These are phyloP conservation scores for Suhomyces yuchorum DNA, from an alignment of 1,139 yeast species.

Conservation along the genomic window DNA sequence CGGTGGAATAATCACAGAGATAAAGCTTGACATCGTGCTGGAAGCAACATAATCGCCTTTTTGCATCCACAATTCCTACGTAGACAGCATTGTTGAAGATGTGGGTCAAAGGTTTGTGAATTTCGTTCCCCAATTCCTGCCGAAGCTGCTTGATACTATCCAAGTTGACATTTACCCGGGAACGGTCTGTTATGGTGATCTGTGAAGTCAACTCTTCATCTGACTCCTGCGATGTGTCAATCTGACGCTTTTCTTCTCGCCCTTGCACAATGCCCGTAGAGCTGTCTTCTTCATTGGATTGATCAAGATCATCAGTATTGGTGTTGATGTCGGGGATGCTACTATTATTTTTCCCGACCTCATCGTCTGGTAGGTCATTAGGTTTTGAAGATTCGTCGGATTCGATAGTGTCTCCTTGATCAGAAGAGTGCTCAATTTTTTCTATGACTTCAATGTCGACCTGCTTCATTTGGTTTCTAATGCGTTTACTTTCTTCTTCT, in stretches of 20 bases:
- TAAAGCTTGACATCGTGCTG: conserved; percentile 80
- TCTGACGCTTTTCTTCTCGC: not conserved
- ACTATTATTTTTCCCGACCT: too few relatives aligned
- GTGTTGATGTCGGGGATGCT: too few relatives aligned
- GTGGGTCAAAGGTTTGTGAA: conserved; percentile 60
- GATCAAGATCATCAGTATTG: too few relatives aligned
- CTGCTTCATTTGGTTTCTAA: too few relatives aligned
- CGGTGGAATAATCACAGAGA: conserved; percentile 77
- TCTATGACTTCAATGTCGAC: too few relatives aligned
- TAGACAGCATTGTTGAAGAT: conserved; percentile 70
- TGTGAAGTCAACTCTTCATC: not conserved
- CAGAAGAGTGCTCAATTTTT: too few relatives aligned
- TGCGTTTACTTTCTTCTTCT: not conserved
- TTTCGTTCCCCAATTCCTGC: conserved; percentile 46
- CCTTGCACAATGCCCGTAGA: not conserved
- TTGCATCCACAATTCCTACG: conserved; percentile 81
- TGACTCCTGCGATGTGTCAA: not conserved
- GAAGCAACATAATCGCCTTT: conserved; percentile 70
- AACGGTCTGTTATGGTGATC: not conserved
- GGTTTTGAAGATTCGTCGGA: too few relatives aligned
- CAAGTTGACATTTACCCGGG: conserved; percentile 44
- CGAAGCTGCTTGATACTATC: conserved; percentile 61
- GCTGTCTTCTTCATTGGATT: too few relatives aligned
- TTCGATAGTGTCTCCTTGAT: too few relatives aligned
- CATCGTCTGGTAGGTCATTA: too few relatives aligned